Percentiles rank a stretch among this genome's conserved stretches.
Conservation (phyloP, 2,329 filamentous ascomycete species). For the Stagonosporopsis rhizophila region DNA sequence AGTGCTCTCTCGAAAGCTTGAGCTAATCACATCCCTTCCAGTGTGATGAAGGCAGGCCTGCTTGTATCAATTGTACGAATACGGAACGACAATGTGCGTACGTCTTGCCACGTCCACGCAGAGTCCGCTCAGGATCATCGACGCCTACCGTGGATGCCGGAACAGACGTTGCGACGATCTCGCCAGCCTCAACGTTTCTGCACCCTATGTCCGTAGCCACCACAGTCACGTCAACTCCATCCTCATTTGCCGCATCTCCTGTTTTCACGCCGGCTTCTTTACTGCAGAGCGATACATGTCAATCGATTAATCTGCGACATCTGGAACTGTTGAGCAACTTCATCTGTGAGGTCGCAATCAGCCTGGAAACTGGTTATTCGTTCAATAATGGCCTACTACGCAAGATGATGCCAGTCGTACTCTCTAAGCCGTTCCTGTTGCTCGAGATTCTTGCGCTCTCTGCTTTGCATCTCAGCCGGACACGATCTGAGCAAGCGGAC, state of each 20-base stretch:
- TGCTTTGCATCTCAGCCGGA: constrained; percentile 27
- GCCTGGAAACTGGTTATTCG: constrained; percentile 4
- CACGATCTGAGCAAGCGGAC: constrained; percentile 10
- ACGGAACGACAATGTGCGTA: constrained; percentile 26
- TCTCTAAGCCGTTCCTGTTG: constrained; percentile 26
- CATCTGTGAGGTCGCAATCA: constrained; percentile 22
- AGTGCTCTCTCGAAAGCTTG: neutral
- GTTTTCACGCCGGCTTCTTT: constrained; percentile 6
- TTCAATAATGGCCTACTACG: constrained; percentile 11
- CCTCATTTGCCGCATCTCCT: constrained; percentile 5
- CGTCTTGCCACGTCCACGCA: constrained; percentile 3
- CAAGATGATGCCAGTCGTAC: constrained; percentile 17
- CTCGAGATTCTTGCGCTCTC: constrained; percentile 27
- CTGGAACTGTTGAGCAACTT: constrained; percentile 31
- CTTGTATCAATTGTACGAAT: constrained; percentile 26
- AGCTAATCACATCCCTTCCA: constrained; percentile 5
- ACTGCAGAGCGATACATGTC: constrained; percentile 3
- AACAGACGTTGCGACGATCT: neutral
- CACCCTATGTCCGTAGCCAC: neutral
- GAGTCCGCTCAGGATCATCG: constrained; percentile 7
- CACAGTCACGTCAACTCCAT: neutral
- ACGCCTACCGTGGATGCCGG: neutral
- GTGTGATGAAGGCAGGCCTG: constrained; percentile 30
- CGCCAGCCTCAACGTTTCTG: neutral
- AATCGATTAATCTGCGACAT: constrained; percentile 26